Conservation (phyloP, 2,329 filamentous ascomycete species). For the Colletotrichum horii region DNA sequence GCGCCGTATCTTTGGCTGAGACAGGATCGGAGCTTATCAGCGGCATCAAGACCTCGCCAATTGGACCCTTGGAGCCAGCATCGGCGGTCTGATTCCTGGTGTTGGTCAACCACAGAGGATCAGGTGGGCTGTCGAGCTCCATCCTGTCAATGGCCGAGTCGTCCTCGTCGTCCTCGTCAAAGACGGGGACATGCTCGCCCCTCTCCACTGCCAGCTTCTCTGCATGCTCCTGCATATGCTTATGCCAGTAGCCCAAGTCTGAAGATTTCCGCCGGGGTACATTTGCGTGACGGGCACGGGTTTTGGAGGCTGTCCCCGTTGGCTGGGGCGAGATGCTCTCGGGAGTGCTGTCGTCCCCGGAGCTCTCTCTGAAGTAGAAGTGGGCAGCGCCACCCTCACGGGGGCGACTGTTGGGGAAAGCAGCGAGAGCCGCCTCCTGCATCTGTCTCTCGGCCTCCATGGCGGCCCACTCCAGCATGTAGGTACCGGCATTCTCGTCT, state of each 20-base stretch:
- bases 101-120: conserved; percentile 47
- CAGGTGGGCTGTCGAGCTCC: conserved; percentile 43
- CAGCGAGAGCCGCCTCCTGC: conserved; percentile 76
- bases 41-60: conserved; percentile 22
- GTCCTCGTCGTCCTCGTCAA: conserved; percentile 30
- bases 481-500: conserved; percentile 77
- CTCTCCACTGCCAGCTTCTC: conserved; percentile 63
- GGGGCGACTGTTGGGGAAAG: conserved; percentile 75
- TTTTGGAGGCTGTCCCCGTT: conserved; percentile 26
- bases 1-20: not conserved
- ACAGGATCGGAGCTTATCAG: conserved; percentile 3
- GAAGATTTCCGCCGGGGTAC: conserved; percentile 63
- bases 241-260: conserved; percentile 75
- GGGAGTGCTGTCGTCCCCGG: conserved; percentile 57
- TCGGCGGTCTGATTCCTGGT: conserved; percentile 28
- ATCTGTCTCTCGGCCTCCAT: conserved; percentile 82
- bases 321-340: conserved; percentile 40
- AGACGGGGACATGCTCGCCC: conserved; percentile 19
- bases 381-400: conserved; percentile 75
- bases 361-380: conserved; percentile 71
- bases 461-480: conserved; percentile 80
- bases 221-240: conserved; percentile 81
- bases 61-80: conserved; percentile 1
- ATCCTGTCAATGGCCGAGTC: conserved; percentile 50
- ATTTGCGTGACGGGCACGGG: conserved; percentile 23